Conservation (phyloP, 345 rosid genomes). For the Fremontodendron californicum region DNA sequence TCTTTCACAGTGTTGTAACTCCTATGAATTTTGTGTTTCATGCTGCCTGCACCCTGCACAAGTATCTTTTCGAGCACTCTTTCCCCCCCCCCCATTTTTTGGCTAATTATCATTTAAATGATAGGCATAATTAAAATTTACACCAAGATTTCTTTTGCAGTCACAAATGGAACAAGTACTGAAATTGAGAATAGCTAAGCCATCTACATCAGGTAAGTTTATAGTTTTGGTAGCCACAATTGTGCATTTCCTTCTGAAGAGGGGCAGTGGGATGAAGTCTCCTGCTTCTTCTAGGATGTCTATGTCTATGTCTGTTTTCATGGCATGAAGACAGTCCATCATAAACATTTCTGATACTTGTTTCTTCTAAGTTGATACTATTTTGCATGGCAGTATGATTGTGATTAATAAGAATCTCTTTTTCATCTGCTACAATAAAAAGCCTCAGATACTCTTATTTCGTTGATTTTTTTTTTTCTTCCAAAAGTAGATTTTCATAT, state of each 20-base stretch:
- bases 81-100: too few species aligned
- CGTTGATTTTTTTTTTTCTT: not conserved
- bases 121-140: constrained; percentile 9
- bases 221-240: not conserved
- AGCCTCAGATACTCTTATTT: not conserved
- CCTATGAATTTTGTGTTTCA: constrained; percentile 89
- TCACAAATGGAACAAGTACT: constrained; percentile 49
- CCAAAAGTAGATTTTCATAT: not conserved
- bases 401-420: not conserved
- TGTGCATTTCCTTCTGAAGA: not conserved
- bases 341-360: not conserved
- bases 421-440: not conserved
- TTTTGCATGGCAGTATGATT: not conserved
- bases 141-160: constrained; percentile 36
- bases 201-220: constrained; percentile 70
- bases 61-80: constrained; percentile 36
- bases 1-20: constrained; percentile 73
- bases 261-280: not conserved
- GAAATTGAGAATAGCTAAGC: constrained; percentile 72
- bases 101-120: constrained; percentile 13
- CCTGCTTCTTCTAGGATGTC: not conserved
- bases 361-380: not conserved
- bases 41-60: constrained; percentile 77
- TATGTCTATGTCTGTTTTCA: not conserved
- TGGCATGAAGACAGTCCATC: not conserved